Conservation (phyloP, 129 eudicot species). For the Lonicera japonica region DNA sequence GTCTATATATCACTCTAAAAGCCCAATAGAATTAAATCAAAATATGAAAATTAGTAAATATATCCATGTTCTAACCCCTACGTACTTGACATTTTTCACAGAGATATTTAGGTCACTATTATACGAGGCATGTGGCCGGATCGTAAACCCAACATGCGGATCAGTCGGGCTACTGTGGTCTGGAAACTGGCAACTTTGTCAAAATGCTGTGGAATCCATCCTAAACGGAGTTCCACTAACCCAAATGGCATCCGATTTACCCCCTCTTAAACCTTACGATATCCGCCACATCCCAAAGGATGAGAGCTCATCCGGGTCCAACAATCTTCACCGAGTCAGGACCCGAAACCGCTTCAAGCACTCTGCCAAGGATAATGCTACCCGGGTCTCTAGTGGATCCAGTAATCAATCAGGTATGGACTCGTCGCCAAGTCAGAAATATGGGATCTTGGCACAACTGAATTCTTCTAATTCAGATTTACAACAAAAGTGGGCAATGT, state of each 20-base stretch:
- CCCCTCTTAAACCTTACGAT: conserved; percentile 60
- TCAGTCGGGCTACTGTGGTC: conserved; percentile 84
- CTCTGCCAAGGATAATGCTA: conserved; percentile 26
- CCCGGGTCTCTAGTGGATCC: conserved; percentile 28
- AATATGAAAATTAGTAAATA: too few species aligned
- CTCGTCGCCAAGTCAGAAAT: conserved; percentile 45
- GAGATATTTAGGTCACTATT: conserved; percentile 68
- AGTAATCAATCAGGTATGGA: conserved; percentile 31
- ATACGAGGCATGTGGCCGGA: conserved; percentile 91
- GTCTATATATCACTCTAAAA: too few species aligned
- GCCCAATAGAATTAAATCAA: too few species aligned
- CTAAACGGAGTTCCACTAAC: conserved; percentile 59
- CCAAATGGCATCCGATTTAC: conserved; percentile 52
- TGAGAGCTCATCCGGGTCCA: conserved; percentile 42
- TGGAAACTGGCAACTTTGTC: conserved; percentile 76
- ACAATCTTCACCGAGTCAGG: conserved; percentile 54
- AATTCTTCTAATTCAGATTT: too few species aligned
- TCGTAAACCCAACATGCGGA: conserved; percentile 83
- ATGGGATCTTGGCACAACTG: conserved; percentile 33
- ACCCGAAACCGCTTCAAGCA: conserved; percentile 64
- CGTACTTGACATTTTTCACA: conserved; percentile 18
- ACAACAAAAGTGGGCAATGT: too few species aligned
- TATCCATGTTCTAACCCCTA: background rate
- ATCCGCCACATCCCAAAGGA: conserved; percentile 66
- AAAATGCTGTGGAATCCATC: conserved; percentile 74